Percentiles rank a stretch among this genome's conserved stretches.
These are phyloP conservation scores for Diphasiastrum complanatum DNA, from an alignment of 83 land plant genomes.

Conservation along the genomic window DNA sequence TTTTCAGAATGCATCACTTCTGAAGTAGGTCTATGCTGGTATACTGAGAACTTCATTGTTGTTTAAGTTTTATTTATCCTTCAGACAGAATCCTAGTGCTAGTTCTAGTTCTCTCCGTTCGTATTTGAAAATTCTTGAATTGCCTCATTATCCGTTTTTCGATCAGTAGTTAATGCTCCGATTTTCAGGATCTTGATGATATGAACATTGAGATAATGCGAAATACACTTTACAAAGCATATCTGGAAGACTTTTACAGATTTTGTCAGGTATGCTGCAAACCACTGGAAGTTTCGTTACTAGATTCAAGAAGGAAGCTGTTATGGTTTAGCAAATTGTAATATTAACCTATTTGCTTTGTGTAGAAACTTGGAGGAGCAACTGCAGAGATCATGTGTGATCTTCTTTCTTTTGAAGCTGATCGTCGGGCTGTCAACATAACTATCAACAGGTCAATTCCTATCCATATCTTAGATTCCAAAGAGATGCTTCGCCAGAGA, in stretches of 20 bases:
- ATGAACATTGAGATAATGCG: slow-evolving; percentile 99
- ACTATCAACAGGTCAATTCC: slow-evolving; percentile 92
- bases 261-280: slow-evolving; percentile 71
- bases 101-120: neutral
- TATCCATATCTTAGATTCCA: too few species aligned
- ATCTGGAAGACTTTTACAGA: slow-evolving; percentile 89
- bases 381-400: slow-evolving; percentile 84
- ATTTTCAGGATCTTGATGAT: slow-evolving; percentile 87
- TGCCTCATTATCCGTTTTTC: neutral
- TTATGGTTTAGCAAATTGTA: too few species aligned
- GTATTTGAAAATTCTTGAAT: neutral
- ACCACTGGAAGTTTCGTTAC: too few species aligned
- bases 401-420: slow-evolving; percentile 81
- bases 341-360: too few species aligned
- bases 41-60: neutral
- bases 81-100: too few species aligned
- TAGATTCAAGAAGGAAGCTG: too few species aligned
- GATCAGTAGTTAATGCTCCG: slow-evolving; percentile 3
- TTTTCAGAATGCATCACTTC: slow-evolving; percentile 98
- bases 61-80: too few species aligned
- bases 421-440: slow-evolving; percentile 75
- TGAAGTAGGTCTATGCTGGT: slow-evolving; percentile 48
- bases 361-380: slow-evolving; percentile 90
- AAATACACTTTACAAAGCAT: slow-evolving; percentile 98
- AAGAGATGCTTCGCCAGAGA: too few species aligned